A percentile compares a stretch with the other conserved stretches of the same genome.
Evolutionary conservation across 768 basidiomycete species (phyloP).

Genomic region (Leccinellum rugosiceps): DNA sequence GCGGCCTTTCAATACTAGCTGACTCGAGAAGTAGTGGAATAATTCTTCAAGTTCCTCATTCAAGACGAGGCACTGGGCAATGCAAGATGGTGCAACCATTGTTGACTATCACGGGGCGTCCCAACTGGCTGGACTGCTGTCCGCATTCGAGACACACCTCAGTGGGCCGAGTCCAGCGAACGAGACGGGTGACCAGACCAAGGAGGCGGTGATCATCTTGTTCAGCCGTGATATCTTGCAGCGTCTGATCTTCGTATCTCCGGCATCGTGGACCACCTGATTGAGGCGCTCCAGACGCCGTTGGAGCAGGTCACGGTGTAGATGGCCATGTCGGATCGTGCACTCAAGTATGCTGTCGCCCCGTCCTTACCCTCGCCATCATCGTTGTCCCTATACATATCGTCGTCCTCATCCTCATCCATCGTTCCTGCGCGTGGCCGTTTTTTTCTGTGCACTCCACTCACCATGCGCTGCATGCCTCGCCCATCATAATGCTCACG

Average conservation of each 20-base stretch:
- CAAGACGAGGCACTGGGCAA: constrained; percentile 88
- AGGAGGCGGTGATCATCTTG: constrained; percentile 92
- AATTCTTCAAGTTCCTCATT: constrained; percentile 85
- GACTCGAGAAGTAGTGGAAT: constrained; percentile 51
- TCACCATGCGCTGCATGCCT: too few species aligned
- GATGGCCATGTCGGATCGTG: constrained; percentile 92
- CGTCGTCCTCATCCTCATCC: too few species aligned
- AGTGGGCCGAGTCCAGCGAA: constrained; percentile 49
- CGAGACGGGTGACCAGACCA: constrained; percentile 82
- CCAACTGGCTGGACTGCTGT: constrained; percentile 69
- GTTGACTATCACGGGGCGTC: constrained; percentile 81
- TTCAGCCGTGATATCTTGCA: constrained; percentile 88
- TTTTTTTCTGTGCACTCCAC: too few species aligned
- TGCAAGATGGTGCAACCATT: constrained; percentile 76
- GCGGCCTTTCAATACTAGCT: too few species aligned
- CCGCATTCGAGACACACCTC: constrained; percentile 79
- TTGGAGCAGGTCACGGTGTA: constrained; percentile 97
- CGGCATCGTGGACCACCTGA: constrained; percentile 75
- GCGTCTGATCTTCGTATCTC: constrained; percentile 75
- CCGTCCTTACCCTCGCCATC: too few species aligned
- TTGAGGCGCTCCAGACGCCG: constrained; percentile 89
- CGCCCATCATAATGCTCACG: too few species aligned
- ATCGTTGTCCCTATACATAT: too few species aligned
- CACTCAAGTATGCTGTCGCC: too few species aligned
- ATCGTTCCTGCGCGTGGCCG: too few species aligned